These are phyloP conservation scores for Sistotremastrum niveocremeum DNA, from an alignment of 768 basidiomycete species.

Conservation along the genomic window DNA sequence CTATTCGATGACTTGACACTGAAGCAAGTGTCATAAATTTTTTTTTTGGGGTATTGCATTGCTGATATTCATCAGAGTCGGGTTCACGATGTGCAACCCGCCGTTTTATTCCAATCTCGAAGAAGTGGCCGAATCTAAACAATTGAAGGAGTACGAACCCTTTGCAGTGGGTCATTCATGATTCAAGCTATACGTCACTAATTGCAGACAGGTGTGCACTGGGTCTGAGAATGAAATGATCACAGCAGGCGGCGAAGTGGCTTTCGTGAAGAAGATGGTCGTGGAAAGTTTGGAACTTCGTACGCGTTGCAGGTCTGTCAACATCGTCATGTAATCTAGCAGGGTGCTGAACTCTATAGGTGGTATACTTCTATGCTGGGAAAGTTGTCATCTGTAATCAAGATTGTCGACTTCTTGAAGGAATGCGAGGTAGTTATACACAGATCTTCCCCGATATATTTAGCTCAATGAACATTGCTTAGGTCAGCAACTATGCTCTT, in stretches of 20 bases:
- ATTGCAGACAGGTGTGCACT: conserved; percentile 53
- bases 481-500: conserved; percentile 83
- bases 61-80: conserved; percentile 27
- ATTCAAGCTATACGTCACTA: neutral
- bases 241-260: conserved; percentile 71
- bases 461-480: neutral
- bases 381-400: conserved; percentile 59
- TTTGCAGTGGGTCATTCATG: conserved; percentile 41
- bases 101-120: conserved; percentile 77
- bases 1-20: conserved; percentile 11
- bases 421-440: conserved; percentile 23
- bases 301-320: conserved; percentile 43
- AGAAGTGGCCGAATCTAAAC: conserved; percentile 48
- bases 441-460: neutral
- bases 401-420: conserved; percentile 45
- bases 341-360: conserved; percentile 20
- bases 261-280: conserved; percentile 69
- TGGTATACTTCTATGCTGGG: conserved; percentile 96
- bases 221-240: conserved; percentile 85
- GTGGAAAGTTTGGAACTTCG: conserved; percentile 45
- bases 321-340: neutral
- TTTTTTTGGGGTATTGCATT: conserved; percentile 1
- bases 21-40: neutral
- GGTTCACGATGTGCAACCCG: conserved; percentile 92
- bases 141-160: conserved; percentile 51